A percentile compares a stretch with the other conserved stretches of the same genome.
phyloP scores from a whole-genome alignment of 495 filamentous ascomycete species.

The Aspergillus diversus region DNA sequence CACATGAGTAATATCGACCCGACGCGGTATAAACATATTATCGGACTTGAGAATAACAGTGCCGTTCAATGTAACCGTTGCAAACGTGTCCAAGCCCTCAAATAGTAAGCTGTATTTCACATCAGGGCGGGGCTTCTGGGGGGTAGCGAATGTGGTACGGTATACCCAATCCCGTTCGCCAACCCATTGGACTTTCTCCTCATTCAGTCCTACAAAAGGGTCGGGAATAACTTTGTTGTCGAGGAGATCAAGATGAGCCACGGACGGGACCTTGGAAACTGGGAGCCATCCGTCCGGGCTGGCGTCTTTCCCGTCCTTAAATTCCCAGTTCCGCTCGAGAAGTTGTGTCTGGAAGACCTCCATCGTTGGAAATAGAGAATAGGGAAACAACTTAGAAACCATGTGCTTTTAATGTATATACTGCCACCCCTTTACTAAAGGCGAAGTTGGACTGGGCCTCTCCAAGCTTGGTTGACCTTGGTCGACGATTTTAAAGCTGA shows the following conservation, averaged over 20 bases:
- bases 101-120: conserved; percentile 8
- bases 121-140: not conserved
- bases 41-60: conserved; percentile 63
- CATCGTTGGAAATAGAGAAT: not conserved
- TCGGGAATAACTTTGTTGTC: conserved; percentile 58
- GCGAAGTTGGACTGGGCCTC: not conserved
- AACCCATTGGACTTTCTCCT: conserved; percentile 73
- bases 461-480: not conserved
- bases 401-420: not conserved
- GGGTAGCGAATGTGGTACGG: conserved; percentile 3
- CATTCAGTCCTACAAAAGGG: conserved; percentile 70
- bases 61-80: conserved; percentile 68
- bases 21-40: conserved; percentile 72
- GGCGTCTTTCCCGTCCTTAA: not conserved
- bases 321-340: not conserved
- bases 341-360: not conserved
- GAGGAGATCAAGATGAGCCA: conserved; percentile 64
- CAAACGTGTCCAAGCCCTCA: conserved; percentile 58
- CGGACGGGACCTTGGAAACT: conserved; percentile 12
- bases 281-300: not conserved
- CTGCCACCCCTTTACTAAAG: not conserved
- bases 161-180: conserved; percentile 69
- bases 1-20: conserved; percentile 56
- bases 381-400: not conserved
- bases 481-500: not conserved